Conservation (phyloP, 2,329 filamentous ascomycete species). For the Paramyrothecium sp. region DNA sequence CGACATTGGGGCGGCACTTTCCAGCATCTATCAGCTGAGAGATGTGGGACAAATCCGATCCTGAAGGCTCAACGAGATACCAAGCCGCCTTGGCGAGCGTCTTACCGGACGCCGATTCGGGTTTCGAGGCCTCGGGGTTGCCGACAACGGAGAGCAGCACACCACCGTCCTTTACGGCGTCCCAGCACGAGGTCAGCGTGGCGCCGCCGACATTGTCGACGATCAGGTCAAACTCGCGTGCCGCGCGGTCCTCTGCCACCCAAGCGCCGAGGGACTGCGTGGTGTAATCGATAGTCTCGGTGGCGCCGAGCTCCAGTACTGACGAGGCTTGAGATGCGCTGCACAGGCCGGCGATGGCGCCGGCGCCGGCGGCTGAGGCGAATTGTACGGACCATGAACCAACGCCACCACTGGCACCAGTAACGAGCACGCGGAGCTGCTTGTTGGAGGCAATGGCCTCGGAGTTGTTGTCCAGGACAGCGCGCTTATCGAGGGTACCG, state of each 20-base stretch:
- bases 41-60: conserved; percentile 31
- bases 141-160: conserved; percentile 30
- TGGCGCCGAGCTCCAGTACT: conserved; percentile 30
- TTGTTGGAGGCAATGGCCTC: conserved; percentile 23
- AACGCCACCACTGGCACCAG: conserved; percentile 36
- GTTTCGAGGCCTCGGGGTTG: conserved; percentile 25
- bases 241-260: conserved; percentile 21
- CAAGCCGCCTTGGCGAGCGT: conserved; percentile 26
- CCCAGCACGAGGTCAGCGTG: conserved; percentile 29
- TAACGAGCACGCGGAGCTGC: conserved; percentile 32
- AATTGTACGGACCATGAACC: conserved; percentile 38
- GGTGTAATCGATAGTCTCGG: conserved; percentile 34
- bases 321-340: conserved; percentile 24
- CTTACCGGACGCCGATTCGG: conserved; percentile 23
- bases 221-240: conserved; percentile 29
- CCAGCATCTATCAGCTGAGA: conserved; percentile 29
- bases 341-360: conserved; percentile 32
- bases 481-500: conserved; percentile 23
- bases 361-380: conserved; percentile 30
- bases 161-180: conserved; percentile 30
- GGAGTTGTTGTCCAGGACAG: conserved; percentile 20
- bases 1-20: conserved; percentile 29
- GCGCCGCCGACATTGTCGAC: conserved; percentile 35
- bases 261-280: conserved; percentile 26
- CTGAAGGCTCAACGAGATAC: conserved; percentile 35